These are phyloP conservation scores for Pyronema omphalodes DNA, from an alignment of 495 filamentous ascomycete species.

Conservation along the genomic window DNA sequence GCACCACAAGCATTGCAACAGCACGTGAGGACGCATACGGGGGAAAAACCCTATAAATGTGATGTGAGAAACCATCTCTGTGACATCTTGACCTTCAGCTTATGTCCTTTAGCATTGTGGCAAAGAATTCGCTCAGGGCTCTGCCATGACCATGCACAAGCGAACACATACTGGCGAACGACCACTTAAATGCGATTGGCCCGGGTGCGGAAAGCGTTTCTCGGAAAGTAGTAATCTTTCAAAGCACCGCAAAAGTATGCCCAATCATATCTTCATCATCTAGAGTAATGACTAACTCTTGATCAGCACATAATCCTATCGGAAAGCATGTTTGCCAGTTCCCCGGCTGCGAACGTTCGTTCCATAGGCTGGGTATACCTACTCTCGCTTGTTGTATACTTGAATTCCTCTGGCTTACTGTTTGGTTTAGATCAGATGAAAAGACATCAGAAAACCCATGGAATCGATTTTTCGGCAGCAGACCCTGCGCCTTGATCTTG, in stretches of 20 bases:
- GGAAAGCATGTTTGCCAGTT: conserved; percentile 32
- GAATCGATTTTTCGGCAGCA: background rate
- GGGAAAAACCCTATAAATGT: conserved; percentile 35
- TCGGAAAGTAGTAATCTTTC: conserved; percentile 38
- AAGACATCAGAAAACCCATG: conserved; percentile 23
- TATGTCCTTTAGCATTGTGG: conserved; percentile 12
- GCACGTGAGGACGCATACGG: conserved; percentile 41
- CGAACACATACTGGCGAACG: conserved; percentile 23
- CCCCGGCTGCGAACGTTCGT: conserved; percentile 33
- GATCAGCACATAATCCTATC: conserved; percentile 29
- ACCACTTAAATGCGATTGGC: conserved; percentile 32
- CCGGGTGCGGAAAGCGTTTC: conserved; percentile 36
- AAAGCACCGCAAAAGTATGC: conserved; percentile 32
- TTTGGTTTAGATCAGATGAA: conserved; percentile 21
- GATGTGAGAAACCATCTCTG: conserved; percentile 11
- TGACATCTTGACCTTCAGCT: background rate
- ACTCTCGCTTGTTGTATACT: conserved; percentile 12
- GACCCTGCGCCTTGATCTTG: too few relatives aligned
- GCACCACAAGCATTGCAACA: conserved; percentile 42
- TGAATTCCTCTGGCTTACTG: conserved; percentile 7
- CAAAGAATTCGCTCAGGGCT: conserved; percentile 25
- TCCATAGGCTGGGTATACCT: conserved; percentile 39
- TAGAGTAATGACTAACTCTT: conserved; percentile 16
- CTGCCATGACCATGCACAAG: conserved; percentile 25
- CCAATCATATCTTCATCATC: background rate